A percentile compares a stretch with the other conserved stretches of the same genome.
Conservation (phyloP, 371 early-diverging fungal genomes). For the Mortierella sp. region DNA sequence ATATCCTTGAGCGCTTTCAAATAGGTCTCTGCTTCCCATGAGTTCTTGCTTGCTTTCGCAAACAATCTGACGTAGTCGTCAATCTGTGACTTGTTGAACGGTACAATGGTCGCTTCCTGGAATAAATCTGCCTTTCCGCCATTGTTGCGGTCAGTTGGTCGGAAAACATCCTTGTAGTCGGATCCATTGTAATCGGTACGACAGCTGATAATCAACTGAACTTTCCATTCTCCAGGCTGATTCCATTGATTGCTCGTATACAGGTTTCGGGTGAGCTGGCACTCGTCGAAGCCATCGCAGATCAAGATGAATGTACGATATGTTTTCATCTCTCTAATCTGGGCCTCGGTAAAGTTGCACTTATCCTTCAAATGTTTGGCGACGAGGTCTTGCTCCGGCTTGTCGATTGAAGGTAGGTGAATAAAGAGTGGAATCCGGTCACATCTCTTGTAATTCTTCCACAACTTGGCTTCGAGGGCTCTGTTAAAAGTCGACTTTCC, state of each 20-base stretch:
- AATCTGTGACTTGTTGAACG: conserved; percentile 5
- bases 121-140: background rate
- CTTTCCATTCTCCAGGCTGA: background rate
- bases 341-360: background rate
- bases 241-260: conserved; percentile 15
- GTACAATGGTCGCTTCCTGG: conserved; percentile 13
- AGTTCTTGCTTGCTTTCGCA: background rate
- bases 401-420: conserved; percentile 5
- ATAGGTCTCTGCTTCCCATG: background rate
- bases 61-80: conserved; percentile 2
- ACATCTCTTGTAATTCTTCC: conserved; percentile 3
- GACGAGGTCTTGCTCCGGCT: conserved; percentile 11
- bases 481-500: conserved; percentile 21
- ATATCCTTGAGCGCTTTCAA: background rate
- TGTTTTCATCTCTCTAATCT: conserved; percentile 13
- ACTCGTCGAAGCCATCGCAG: conserved; percentile 25
- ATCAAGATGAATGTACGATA: conserved; percentile 18
- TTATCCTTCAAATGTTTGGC: conserved; percentile 5
- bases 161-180: conserved; percentile 12
- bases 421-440: conserved; percentile 17
- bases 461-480: conserved; percentile 7
- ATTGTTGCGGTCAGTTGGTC: conserved; percentile 3
- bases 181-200: conserved; percentile 7
- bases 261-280: background rate
- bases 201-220: conserved; percentile 22